A percentile compares a stretch with the other conserved stretches of the same genome.
phyloP scores from a whole-genome alignment of 2,329 filamentous ascomycete species.

The Colletotrichum liriopes region DNA sequence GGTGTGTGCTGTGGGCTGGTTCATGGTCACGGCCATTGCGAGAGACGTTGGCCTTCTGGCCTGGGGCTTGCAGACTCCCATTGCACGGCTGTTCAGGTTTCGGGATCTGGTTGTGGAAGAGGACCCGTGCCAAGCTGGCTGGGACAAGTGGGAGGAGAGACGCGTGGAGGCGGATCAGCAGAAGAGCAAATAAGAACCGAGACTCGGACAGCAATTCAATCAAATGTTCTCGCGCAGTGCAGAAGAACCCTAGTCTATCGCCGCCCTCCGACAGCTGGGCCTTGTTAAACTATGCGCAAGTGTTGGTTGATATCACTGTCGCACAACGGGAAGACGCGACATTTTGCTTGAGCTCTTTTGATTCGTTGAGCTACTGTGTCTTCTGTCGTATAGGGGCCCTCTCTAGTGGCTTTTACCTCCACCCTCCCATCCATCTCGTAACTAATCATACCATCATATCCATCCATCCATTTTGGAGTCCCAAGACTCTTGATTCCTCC shows the following conservation, averaged over 20 bases:
- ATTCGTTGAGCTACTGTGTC: conserved; percentile 31
- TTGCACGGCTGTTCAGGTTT: conserved; percentile 78
- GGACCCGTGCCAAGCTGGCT: conserved; percentile 91
- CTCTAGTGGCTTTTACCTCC: conserved; percentile 21
- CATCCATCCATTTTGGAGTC: conserved; percentile 4
- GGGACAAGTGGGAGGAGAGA: conserved; percentile 87
- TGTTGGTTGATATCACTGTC: neutral
- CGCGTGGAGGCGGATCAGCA: conserved; percentile 56
- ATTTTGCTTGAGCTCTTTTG: conserved; percentile 21
- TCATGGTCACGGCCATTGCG: conserved; percentile 76
- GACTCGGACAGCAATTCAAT: neutral
- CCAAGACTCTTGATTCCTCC: neutral
- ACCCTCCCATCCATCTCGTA: conserved; percentile 28
- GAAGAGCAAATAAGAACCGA: conserved; percentile 44
- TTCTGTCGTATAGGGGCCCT: conserved; percentile 10
- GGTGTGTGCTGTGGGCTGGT: conserved; percentile 84
- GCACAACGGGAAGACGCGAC: neutral
- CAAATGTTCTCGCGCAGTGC: neutral
- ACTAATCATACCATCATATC: conserved; percentile 28
- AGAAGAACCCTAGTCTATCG: neutral
- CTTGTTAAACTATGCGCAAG: neutral
- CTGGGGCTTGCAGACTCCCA: conserved; percentile 78
- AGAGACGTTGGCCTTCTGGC: conserved; percentile 79
- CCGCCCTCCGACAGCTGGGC: neutral
- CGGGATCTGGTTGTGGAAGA: conserved; percentile 90